Evolutionary conservation across 805 yeast species (phyloP), one percentile per base, ranked within the genome.

Genomic region (Wickerhamomyces alni): DNA sequence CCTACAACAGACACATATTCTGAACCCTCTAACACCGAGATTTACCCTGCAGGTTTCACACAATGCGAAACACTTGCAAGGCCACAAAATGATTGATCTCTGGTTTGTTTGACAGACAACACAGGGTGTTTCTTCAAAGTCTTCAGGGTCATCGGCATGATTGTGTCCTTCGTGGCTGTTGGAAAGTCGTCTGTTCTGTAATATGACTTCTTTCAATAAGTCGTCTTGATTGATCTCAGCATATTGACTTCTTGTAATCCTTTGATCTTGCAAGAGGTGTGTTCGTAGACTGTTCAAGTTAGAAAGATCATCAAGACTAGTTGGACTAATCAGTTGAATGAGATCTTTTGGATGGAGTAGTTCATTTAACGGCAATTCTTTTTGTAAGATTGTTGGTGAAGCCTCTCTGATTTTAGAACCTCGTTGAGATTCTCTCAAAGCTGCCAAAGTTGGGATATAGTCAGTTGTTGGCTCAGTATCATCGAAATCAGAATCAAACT

Each of bases 11-110:
- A 88, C 91, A 60, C 97, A 89, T 1, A 81, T 82, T 41, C 74
- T 75, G 54, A 82, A 81, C 11, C 84, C 83, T 44, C 88, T 72
- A 26, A 80, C 63, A 8, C 86, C 87, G 38, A 89, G 67, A 15
- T 83, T 75, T 10, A 80, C 65, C 15, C 97, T 70, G 55, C 97
- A 89, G 19, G 75, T 72, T 47, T 88, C 96, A 59, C 97, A 89
- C 5, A 89, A 67, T 0, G 95, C 88, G 40, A 89, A 75, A 59
- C 97, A 89, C 50, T 78, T 75, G 57, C 97, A 89, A 0, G 97
- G 97, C 97, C 97, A 89, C 3, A 91, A 66, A 8, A 89, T 79
- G 31, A 89, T 75, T 41, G 82, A 84, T 47, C 96, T 69, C 5
- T 78, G 74, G 42, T 82, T 77, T 5, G 72, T 69, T 49, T 83